Conservation (phyloP, 1,284 basidiomycete genomes). For the Quambalaria eucalypti region DNA sequence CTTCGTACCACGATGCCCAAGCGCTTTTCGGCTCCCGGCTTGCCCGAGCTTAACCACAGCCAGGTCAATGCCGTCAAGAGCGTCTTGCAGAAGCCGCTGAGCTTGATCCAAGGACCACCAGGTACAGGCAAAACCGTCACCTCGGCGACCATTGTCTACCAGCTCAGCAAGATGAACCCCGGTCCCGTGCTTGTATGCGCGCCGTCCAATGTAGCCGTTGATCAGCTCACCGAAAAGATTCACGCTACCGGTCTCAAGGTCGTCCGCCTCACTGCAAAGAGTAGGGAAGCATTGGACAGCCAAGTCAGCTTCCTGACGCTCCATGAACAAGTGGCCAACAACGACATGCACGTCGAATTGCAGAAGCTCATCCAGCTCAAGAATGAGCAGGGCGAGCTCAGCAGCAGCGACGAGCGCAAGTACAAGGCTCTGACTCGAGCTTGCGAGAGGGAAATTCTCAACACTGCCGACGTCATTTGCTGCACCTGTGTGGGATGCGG, state of each 20-base stretch:
- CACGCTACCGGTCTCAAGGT: slow-evolving; percentile 94
- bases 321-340: slow-evolving; percentile 94
- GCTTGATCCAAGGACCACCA: slow-evolving; percentile 86
- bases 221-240: slow-evolving; percentile 98
- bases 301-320: slow-evolving; percentile 86
- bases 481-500: slow-evolving; percentile 97
- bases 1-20: slow-evolving; percentile 83
- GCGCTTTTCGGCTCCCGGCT: slow-evolving; percentile 85
- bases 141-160: slow-evolving; percentile 97
- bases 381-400: slow-evolving; percentile 92
- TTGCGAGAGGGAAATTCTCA: slow-evolving; percentile 92
- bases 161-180: slow-evolving; percentile 98
- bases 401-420: slow-evolving; percentile 90
- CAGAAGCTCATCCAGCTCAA: slow-evolving; percentile 96
- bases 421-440: slow-evolving; percentile 90
- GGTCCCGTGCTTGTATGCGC: slow-evolving; percentile 98
- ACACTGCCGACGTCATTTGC: slow-evolving; percentile 93
- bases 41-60: slow-evolving; percentile 96
- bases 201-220: slow-evolving; percentile 97
- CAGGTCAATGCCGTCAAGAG: slow-evolving; percentile 99
- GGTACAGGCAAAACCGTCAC: slow-evolving; percentile 99
- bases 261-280: slow-evolving; percentile 93
- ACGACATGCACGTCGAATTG: slow-evolving; percentile 63
- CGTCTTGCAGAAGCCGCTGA: slow-evolving; percentile 94
- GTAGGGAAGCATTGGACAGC: slow-evolving; percentile 90